A percentile compares a stretch with the other conserved stretches of the same genome.
These are phyloP conservation scores for Pueraria montana DNA, from an alignment of 306 rosid genomes.

Conservation along the genomic window DNA sequence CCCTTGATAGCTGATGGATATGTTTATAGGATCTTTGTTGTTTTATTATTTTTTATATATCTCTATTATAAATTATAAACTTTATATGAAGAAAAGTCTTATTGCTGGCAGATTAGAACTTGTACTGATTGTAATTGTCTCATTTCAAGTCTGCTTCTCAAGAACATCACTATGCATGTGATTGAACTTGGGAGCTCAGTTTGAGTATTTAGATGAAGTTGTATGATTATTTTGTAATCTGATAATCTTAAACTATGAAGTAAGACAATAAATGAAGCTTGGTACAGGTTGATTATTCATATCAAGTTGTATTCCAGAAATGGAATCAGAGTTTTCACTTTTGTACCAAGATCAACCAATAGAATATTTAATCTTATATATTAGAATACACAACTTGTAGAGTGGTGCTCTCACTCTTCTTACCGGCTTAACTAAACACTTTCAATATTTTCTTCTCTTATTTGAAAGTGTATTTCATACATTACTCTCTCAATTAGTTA, in stretches of 20 bases:
- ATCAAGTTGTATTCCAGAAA: background rate
- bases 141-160: conserved; percentile 28
- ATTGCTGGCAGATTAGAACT: conserved; percentile 18
- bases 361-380: background rate
- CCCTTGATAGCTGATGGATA: background rate
- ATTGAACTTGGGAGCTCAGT: conserved; percentile 12
- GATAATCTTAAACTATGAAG: background rate
- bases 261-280: background rate
- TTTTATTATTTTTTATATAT: background rate
- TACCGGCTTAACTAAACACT: background rate
- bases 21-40: background rate
- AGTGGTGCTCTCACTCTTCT: background rate
- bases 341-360: background rate
- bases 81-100: conserved; percentile 21
- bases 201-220: background rate
- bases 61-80: background rate
- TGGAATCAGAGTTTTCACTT: background rate
- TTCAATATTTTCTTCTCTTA: background rate
- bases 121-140: background rate
- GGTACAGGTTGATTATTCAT: background rate
- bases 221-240: background rate
- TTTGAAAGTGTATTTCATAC: background rate
- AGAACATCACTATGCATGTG: background rate
- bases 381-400: background rate
- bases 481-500: background rate